phyloP scores from a whole-genome alignment of 441 rosid genomes.

The Gossypium davidsonii region DNA sequence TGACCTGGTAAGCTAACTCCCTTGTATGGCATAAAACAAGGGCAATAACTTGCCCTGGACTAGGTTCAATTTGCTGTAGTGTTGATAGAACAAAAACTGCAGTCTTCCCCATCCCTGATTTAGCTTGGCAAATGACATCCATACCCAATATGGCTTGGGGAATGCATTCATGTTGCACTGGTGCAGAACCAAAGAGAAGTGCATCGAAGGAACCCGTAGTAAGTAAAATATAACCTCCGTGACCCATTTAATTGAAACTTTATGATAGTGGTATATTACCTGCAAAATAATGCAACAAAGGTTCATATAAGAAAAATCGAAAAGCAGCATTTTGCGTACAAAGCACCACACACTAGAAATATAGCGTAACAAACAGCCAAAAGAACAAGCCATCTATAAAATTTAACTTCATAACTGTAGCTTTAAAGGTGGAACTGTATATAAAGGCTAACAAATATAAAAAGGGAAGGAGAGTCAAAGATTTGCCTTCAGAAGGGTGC shows the following conservation, averaged over 20 bases:
- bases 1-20: slow-evolving; percentile 94
- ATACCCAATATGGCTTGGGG: slow-evolving; percentile 98
- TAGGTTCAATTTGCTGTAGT: slow-evolving; percentile 88
- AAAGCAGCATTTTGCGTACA: background rate
- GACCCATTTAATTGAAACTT: slow-evolving; percentile 62
- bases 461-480: background rate
- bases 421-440: background rate
- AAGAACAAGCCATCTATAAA: background rate
- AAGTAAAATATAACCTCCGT: slow-evolving; percentile 68
- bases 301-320: background rate
- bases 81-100: slow-evolving; percentile 90
- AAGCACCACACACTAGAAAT: background rate
- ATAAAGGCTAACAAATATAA: background rate
- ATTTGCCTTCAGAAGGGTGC: slow-evolving; percentile 96
- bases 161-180: slow-evolving; percentile 98
- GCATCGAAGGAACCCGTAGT: slow-evolving; percentile 60
- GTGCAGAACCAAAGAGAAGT: slow-evolving; percentile 76
- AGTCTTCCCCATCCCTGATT: slow-evolving; percentile 99
- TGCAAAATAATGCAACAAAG: slow-evolving; percentile 25
- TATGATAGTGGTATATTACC: slow-evolving; percentile 63
- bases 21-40: slow-evolving; percentile 94
- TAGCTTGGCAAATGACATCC: slow-evolving; percentile 99
- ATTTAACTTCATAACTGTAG: background rate
- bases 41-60: slow-evolving; percentile 88
- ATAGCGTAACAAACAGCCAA: background rate